These are phyloP conservation scores for Peronospora destructor DNA, from an alignment of 352 stramenopile genomes.

Conservation along the genomic window DNA sequence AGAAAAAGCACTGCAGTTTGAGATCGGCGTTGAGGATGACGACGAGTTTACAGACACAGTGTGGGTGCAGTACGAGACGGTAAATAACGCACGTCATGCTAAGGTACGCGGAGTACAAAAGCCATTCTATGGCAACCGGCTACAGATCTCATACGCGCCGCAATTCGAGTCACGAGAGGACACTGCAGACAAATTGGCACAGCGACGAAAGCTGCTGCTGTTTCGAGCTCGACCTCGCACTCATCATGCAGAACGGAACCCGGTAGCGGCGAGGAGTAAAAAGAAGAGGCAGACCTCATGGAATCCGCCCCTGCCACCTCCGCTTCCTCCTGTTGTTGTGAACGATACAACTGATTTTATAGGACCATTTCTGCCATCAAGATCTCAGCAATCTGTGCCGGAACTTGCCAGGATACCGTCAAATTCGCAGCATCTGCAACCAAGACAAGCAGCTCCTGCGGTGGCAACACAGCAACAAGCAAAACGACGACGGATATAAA, in stretches of 20 bases:
- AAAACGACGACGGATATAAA: constrained; percentile 45
- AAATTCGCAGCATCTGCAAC: constrained; percentile 4
- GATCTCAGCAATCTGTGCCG: background rate
- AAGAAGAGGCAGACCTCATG: constrained; percentile 1
- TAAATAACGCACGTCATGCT: constrained; percentile 66
- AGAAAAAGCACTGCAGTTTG: constrained; percentile 20
- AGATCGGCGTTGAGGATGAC: constrained; percentile 11
- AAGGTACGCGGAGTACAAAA: constrained; percentile 52
- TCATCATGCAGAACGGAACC: background rate
- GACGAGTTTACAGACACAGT: constrained; percentile 50
- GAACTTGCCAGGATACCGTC: constrained; percentile 1
- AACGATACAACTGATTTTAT: constrained; percentile 31
- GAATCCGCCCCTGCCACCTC: constrained; percentile 10
- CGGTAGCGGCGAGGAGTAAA: background rate
- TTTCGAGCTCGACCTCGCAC: constrained; percentile 19
- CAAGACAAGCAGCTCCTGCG: background rate
- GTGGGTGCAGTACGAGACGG: constrained; percentile 69
- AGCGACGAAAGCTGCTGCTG: constrained; percentile 49
- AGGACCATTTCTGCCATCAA: constrained; percentile 34
- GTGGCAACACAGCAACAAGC: constrained; percentile 8
- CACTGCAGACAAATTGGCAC: constrained; percentile 52
- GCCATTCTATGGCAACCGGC: constrained; percentile 54
- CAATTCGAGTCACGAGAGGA: constrained; percentile 53
- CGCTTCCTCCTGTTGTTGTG: constrained; percentile 5
- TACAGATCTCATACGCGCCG: constrained; percentile 59